phyloP scores from a whole-genome alignment of 2,329 filamentous ascomycete genomes.

The Claviceps fusiformis region DNA sequence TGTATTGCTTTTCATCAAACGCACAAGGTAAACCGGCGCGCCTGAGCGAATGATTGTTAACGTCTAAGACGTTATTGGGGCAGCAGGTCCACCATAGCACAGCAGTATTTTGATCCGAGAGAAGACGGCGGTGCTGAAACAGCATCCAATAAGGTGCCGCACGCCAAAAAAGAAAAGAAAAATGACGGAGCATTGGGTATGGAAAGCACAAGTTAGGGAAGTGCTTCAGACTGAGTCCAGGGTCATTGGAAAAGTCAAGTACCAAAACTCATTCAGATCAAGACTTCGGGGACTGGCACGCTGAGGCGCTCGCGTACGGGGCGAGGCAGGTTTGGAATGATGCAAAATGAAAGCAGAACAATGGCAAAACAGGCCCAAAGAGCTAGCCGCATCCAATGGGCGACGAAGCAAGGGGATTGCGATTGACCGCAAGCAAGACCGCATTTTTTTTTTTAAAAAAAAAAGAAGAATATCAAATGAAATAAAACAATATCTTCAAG shows the following conservation, averaged over 20 bases:
- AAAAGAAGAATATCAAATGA: too few relatives aligned
- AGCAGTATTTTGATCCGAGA: neutral
- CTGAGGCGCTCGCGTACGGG: neutral
- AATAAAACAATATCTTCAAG: neutral
- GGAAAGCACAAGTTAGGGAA: too few relatives aligned
- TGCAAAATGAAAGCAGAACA: neutral
- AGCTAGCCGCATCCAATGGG: neutral
- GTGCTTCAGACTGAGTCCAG: too few relatives aligned
- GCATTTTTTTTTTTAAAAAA: too few relatives aligned
- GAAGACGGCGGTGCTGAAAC: neutral
- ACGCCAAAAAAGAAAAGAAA: too few relatives aligned
- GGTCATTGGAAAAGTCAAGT: too few relatives aligned
- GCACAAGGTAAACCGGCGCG: neutral
- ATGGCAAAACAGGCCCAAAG: neutral
- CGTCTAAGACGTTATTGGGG: neutral
- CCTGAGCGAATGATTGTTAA: neutral
- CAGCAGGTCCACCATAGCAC: neutral
- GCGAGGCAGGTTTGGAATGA: neutral
- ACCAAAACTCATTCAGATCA: too few relatives aligned
- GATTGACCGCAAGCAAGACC: neutral
- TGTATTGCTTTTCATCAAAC: neutral
- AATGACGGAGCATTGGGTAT: too few relatives aligned
- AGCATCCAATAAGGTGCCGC: neutral
- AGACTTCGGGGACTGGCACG: neutral
- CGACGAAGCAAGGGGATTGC: neutral